Percentiles rank a stretch among this genome's conserved stretches.
These are phyloP conservation scores for Fragaria nilgerrensis DNA, from an alignment of 306 rosid genomes.

Conservation along the genomic window DNA sequence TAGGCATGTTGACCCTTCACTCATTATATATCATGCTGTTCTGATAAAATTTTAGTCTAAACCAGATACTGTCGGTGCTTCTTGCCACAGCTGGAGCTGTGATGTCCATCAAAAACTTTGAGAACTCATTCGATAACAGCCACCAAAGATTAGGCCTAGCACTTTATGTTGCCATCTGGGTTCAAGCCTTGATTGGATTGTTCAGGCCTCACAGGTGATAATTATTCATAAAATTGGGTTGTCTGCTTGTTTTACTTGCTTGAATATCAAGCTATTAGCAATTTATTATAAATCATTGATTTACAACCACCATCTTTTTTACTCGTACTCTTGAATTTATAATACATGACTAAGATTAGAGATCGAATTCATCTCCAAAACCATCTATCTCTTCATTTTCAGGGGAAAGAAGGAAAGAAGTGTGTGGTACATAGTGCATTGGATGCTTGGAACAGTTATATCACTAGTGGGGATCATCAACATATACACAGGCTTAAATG, in stretches of 20 bases:
- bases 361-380: background rate
- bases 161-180: constrained; percentile 66
- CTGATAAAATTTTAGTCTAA: constrained; percentile 9
- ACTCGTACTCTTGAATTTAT: background rate
- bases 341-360: background rate
- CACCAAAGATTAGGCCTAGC: constrained; percentile 93
- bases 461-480: constrained; percentile 75
- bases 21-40: background rate
- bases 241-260: background rate
- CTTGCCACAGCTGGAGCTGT: constrained; percentile 81
- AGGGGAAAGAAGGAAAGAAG: constrained; percentile 83
- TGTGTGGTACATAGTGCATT: constrained; percentile 74
- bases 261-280: background rate
- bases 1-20: constrained; percentile 9
- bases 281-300: background rate
- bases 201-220: constrained; percentile 86
- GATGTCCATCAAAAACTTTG: constrained; percentile 73
- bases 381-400: background rate
- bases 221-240: background rate
- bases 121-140: constrained; percentile 81
- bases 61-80: constrained; percentile 63
- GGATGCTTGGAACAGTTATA: constrained; percentile 77
- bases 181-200: constrained; percentile 71
- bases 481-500: constrained; percentile 77
- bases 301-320: background rate